These are phyloP conservation scores for Trichoderma sp. DNA, from an alignment of 2,329 filamentous ascomycete species.

Conservation along the genomic window DNA sequence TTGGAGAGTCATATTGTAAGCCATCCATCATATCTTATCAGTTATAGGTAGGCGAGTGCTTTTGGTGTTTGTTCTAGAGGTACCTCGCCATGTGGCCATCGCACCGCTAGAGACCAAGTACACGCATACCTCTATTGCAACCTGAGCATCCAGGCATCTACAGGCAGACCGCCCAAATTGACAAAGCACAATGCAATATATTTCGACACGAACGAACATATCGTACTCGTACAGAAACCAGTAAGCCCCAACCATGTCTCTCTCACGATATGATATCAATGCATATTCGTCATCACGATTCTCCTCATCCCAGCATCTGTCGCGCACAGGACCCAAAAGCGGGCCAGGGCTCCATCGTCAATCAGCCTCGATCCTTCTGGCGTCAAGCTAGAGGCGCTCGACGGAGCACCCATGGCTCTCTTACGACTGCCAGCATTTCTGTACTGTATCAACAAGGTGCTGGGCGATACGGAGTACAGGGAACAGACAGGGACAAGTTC, in stretches of 20 bases:
- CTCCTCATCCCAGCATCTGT: constrained; percentile 1
- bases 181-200: neutral
- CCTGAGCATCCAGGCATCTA: neutral
- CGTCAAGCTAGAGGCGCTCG: constrained; percentile 9
- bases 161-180: neutral
- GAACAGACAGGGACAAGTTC: neutral
- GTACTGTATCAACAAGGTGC: neutral
- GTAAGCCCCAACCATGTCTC: neutral
- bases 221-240: neutral
- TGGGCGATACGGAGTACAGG: neutral
- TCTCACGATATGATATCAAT: neutral
- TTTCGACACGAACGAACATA: neutral
- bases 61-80: neutral
- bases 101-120: neutral
- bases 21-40: neutral
- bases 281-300: neutral
- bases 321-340: constrained; percentile 5
- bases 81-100: neutral
- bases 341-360: constrained; percentile 13
- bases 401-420: neutral
- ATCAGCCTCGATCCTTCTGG: constrained; percentile 20
- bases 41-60: neutral
- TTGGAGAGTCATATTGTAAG: neutral
- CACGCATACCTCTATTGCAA: neutral
- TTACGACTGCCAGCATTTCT: neutral